phyloP scores from a whole-genome alignment of 2,329 filamentous ascomycete genomes.

The Epichloe coenophiala region DNA sequence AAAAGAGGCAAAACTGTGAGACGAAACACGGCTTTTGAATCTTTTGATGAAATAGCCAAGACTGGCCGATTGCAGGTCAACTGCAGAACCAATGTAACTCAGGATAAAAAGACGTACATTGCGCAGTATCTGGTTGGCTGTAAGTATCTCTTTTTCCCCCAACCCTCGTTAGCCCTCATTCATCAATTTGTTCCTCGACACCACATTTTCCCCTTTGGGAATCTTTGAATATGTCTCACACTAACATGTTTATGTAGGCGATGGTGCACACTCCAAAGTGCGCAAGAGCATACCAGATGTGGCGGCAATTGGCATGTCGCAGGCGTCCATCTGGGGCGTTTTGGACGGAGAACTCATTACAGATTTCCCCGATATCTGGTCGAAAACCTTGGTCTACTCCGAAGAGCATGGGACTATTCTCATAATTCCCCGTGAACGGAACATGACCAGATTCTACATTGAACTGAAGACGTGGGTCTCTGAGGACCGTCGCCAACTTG shows the following conservation, averaged over 20 bases:
- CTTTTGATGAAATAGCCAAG: slow-evolving; percentile 33
- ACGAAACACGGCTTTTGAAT: slow-evolving; percentile 50
- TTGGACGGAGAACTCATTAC: slow-evolving; percentile 58
- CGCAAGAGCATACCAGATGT: slow-evolving; percentile 46
- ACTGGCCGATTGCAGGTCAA: slow-evolving; percentile 34
- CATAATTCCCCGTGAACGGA: slow-evolving; percentile 60
- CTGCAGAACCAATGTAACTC: slow-evolving; percentile 36
- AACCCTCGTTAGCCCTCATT: background rate
- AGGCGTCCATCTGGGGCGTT: slow-evolving; percentile 52
- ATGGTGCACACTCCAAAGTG: slow-evolving; percentile 60
- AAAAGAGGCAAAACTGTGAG: slow-evolving; percentile 49
- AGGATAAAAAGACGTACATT: slow-evolving; percentile 35
- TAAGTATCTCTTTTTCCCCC: slow-evolving; percentile 16
- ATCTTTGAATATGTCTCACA: background rate
- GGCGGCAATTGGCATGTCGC: slow-evolving; percentile 42
- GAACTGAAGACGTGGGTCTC: slow-evolving; percentile 36
- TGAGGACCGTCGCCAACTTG: slow-evolving; percentile 25
- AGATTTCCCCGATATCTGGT: slow-evolving; percentile 64
- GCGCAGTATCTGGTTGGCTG: slow-evolving; percentile 57
- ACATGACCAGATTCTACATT: slow-evolving; percentile 54
- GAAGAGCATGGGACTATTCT: slow-evolving; percentile 55
- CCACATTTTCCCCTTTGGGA: background rate
- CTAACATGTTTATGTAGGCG: slow-evolving; percentile 26
- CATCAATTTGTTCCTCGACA: background rate
- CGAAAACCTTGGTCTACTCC: slow-evolving; percentile 56